Percentiles rank a stretch among this genome's conserved stretches.
phyloP scores from a whole-genome alignment of 768 basidiomycete species.

The Lactarius vividus region DNA sequence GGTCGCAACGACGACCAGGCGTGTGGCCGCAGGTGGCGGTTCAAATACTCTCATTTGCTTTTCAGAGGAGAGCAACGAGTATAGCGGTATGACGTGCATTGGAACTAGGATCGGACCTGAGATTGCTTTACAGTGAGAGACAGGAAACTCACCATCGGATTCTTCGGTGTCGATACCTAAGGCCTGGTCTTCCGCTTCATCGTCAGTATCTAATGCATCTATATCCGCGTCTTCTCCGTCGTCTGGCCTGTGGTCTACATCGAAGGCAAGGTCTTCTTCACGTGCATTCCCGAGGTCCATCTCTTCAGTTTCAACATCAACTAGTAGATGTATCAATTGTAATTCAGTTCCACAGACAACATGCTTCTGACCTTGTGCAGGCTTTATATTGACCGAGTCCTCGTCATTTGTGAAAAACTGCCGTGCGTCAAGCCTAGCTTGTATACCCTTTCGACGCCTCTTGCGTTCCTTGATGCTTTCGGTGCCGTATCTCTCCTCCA shows the following conservation, averaged over 20 bases:
- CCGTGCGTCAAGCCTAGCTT: conserved; percentile 16
- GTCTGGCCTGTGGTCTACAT: conserved; percentile 52
- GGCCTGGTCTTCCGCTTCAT: conserved; percentile 53
- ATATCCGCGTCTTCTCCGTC: conserved; percentile 59
- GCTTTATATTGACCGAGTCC: conserved; percentile 34
- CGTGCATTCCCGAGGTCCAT: conserved; percentile 57
- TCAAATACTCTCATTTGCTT: conserved; percentile 94
- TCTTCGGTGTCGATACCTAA: conserved; percentile 63
- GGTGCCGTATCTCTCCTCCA: conserved; percentile 74
- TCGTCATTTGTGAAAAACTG: conserved; percentile 17
- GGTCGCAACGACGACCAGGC: conserved; percentile 92
- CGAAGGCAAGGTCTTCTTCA: conserved; percentile 57
- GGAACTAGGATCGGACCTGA: conserved; percentile 51
- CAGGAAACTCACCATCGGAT: conserved; percentile 51
- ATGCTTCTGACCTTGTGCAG: conserved; percentile 46
- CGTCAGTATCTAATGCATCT: conserved; percentile 74
- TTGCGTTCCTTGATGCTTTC: conserved; percentile 58
- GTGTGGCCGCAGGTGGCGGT: conserved; percentile 72
- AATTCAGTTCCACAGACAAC: background rate
- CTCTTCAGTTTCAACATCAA: conserved; percentile 79
- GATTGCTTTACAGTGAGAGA: conserved; percentile 10
- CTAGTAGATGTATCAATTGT: conserved; percentile 35
- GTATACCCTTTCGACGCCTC: conserved; percentile 34
- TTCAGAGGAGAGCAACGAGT: conserved; percentile 88
- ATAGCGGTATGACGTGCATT: conserved; percentile 92